phyloP scores from a whole-genome alignment of 2,329 filamentous ascomycete genomes.

The Exophiala mesophila region DNA sequence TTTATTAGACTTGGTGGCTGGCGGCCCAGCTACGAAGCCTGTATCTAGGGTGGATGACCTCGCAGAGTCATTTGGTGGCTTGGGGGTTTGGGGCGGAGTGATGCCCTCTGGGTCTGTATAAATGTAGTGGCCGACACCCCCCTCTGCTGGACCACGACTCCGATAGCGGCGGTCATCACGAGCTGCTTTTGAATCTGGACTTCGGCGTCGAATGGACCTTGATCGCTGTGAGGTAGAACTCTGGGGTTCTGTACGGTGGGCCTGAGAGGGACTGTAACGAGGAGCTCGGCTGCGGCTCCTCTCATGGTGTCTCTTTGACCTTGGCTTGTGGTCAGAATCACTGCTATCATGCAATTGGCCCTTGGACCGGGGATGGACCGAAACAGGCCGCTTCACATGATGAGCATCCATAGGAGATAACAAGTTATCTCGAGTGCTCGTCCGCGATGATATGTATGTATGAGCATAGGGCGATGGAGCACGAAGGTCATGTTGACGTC shows the following conservation, averaged over 20 bases:
- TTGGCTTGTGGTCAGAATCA: conserved; percentile 18
- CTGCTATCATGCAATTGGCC: conserved; percentile 9
- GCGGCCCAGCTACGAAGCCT: background rate
- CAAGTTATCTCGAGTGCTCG: conserved; percentile 8
- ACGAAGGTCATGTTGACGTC: conserved; percentile 15
- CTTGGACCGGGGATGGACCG: conserved; percentile 12
- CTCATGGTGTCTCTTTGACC: conserved; percentile 9
- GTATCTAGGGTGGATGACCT: conserved; percentile 12
- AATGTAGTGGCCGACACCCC: conserved; percentile 14
- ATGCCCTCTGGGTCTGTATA: conserved; percentile 19
- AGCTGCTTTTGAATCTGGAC: conserved; percentile 3
- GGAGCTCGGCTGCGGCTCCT: conserved; percentile 16
- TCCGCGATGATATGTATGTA: background rate
- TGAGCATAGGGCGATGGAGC: conserved; percentile 25
- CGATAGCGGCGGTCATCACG: conserved; percentile 15
- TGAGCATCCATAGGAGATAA: conserved; percentile 17
- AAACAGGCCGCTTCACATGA: conserved; percentile 10
- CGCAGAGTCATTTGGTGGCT: conserved; percentile 9
- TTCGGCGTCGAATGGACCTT: conserved; percentile 2
- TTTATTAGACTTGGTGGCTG: background rate
- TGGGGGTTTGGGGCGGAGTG: conserved; percentile 24
- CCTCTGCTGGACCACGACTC: conserved; percentile 13
- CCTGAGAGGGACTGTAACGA: conserved; percentile 15
- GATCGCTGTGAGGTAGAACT: conserved; percentile 10
- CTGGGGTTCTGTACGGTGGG: conserved; percentile 14